Evolutionary conservation across 805 yeast genomes (phyloP).

Genomic region (Sugiyamaella smithiae): DNA sequence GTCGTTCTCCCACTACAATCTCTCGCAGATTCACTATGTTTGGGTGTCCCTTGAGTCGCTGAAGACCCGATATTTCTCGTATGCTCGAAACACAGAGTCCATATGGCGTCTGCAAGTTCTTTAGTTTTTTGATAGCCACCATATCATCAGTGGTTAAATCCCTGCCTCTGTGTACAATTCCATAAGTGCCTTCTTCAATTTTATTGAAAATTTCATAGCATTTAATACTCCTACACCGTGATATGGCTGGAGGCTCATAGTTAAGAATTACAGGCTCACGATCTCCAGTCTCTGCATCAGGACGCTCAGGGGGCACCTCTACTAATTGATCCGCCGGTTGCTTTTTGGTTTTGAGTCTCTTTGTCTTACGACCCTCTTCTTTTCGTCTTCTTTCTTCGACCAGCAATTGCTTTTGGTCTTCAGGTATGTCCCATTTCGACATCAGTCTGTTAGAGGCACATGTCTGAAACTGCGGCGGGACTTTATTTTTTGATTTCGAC

Average conservation of each 20-base stretch:
- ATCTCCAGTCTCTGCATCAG: neutral
- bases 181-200: conserved; percentile 42
- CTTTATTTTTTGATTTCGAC: no score
- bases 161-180: conserved; percentile 58
- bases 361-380: neutral
- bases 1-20: conserved; percentile 44
- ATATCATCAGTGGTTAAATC: conserved; percentile 42
- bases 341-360: neutral
- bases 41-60: conserved; percentile 42
- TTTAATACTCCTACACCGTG: conserved; percentile 15
- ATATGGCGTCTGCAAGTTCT: conserved; percentile 43
- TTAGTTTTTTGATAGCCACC: conserved; percentile 60
- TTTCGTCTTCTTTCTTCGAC: neutral
- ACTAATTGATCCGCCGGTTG: no score
- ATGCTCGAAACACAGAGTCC: conserved; percentile 68
- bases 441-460: no score
- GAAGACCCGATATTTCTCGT: conserved; percentile 60
- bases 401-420: neutral
- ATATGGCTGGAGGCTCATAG: conserved; percentile 1
- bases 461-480: no score
- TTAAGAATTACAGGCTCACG: neutral
- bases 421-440: conserved; percentile 1
- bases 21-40: conserved; percentile 54
- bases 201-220: conserved; percentile 27
- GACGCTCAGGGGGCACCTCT: no score